Conservation (phyloP, 2,329 filamentous ascomycete genomes). For the Pseudopithomyces maydicus region DNA sequence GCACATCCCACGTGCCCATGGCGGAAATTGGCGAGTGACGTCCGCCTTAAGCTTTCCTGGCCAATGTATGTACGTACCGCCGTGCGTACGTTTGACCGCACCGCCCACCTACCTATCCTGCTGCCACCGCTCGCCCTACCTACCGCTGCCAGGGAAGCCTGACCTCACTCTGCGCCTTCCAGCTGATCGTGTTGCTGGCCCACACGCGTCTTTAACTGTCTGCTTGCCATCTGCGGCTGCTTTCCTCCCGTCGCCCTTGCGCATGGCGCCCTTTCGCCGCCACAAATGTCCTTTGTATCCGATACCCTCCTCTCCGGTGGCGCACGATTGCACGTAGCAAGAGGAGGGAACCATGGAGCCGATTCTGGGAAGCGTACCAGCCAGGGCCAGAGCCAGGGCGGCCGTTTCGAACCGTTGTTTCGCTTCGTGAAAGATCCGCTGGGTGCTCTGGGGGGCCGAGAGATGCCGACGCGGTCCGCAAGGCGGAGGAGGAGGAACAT, state of each 20-base stretch:
- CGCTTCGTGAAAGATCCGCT: constrained; percentile 43
- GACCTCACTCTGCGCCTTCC: not conserved
- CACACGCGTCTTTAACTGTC: not conserved
- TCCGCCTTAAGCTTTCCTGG: not conserved
- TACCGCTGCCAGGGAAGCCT: not conserved
- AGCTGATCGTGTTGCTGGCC: not conserved
- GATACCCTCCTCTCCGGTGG: constrained; percentile 42
- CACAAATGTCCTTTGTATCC: constrained; percentile 44
- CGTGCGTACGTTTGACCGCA: not conserved
- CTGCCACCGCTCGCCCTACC: constrained; percentile 1
- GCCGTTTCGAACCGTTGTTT: constrained; percentile 42
- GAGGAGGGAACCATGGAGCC: constrained; percentile 10
- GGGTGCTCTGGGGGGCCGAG: constrained; percentile 23
- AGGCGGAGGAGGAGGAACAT: constrained; percentile 12
- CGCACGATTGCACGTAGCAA: constrained; percentile 31
- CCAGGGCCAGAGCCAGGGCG: constrained; percentile 37
- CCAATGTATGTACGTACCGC: not conserved
- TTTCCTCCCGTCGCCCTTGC: constrained; percentile 20
- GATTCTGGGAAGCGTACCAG: constrained; percentile 17
- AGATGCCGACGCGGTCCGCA: constrained; percentile 11
- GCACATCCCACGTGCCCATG: not conserved
- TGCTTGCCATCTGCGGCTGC: constrained; percentile 21
- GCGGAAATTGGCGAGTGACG: not conserved
- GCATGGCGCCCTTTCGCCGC: constrained; percentile 37
- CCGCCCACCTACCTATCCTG: not conserved